Percentiles rank a stretch among this genome's conserved stretches.
Conservation (phyloP, 2,329 filamentous ascomycete genomes). For the Trichothecium sympodiale region DNA sequence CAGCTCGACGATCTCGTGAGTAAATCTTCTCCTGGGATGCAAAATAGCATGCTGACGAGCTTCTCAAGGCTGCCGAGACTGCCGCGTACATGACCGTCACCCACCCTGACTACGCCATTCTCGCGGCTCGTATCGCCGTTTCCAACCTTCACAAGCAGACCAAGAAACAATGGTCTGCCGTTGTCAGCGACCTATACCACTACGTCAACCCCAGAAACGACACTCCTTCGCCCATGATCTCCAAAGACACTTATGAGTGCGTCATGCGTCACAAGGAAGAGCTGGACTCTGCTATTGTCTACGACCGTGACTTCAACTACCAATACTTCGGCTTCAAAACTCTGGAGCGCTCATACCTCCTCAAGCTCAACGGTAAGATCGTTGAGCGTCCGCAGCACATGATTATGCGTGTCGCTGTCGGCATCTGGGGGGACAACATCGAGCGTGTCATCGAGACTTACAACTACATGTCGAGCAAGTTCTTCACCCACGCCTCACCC, state of each 20-base stretch:
- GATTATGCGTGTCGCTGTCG: conserved; percentile 98
- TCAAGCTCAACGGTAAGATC: conserved; percentile 91
- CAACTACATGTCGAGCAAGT: conserved; percentile 97
- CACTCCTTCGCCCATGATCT: conserved; percentile 84
- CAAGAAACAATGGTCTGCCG: conserved; percentile 98
- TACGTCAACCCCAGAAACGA: conserved; percentile 93
- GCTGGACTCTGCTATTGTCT: conserved; percentile 96
- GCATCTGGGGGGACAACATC: conserved; percentile 90
- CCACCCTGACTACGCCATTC: conserved; percentile 96
- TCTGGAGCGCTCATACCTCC: conserved; percentile 90
- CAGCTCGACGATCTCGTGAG: conserved; percentile 94
- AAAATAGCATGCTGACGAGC: conserved; percentile 8
- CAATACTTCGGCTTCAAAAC: conserved; percentile 99
- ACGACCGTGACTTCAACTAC: conserved; percentile 99
- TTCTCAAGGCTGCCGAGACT: conserved; percentile 79
- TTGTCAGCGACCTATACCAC: conserved; percentile 85
- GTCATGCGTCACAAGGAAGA: conserved; percentile 96
- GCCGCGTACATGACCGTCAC: conserved; percentile 99
- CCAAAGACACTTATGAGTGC: conserved; percentile 76
- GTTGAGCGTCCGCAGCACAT: conserved; percentile 97
- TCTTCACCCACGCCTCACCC: conserved; percentile 95
- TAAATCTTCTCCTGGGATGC: conserved; percentile 7
- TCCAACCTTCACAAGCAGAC: conserved; percentile 99
- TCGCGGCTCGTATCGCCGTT: conserved; percentile 94
- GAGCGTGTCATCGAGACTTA: conserved; percentile 96